A percentile compares a stretch with the other conserved stretches of the same genome.
These are phyloP conservation scores for Debaryomyces coudertii DNA, from an alignment of 1,139 yeast genomes.

Conservation along the genomic window DNA sequence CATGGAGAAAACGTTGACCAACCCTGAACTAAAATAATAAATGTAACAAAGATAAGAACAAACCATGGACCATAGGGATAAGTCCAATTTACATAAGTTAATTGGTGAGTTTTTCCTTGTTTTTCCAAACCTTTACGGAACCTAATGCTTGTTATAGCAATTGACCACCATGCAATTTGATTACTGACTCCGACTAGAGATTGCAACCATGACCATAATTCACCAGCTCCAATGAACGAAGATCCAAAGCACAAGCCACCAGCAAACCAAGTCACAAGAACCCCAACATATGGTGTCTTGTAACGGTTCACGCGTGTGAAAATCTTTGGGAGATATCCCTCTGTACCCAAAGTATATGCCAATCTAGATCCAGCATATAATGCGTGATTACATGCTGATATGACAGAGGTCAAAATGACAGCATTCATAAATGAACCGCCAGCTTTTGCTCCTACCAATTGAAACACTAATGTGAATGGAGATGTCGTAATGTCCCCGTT, in stretches of 20 bases:
- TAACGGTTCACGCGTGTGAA: conserved; percentile 39
- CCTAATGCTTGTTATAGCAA: conserved; percentile 42
- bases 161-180: conserved; percentile 47
- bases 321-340: conserved; percentile 43
- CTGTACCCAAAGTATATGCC: conserved; percentile 44
- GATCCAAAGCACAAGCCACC: conserved; percentile 50
- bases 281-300: conserved; percentile 45
- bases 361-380: conserved; percentile 48
- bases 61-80: conserved; percentile 48
- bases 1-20: conserved; percentile 61
- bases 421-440: conserved; percentile 50
- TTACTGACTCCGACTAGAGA: conserved; percentile 48
- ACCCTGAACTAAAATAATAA: conserved; percentile 45
- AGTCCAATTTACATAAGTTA: conserved; percentile 44
- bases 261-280: conserved; percentile 42
- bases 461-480: conserved; percentile 68
- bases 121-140: conserved; percentile 41
- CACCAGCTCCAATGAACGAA: conserved; percentile 47
- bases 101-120: conserved; percentile 40
- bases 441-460: conserved; percentile 50
- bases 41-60: conserved; percentile 37
- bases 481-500: conserved; percentile 54
- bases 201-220: conserved; percentile 50
- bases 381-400: conserved; percentile 54
- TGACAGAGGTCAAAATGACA: conserved; percentile 44